A percentile compares a stretch with the other conserved stretches of the same genome.
Evolutionary conservation across 257 asterid genomes (phyloP).

Genomic region (Penstemon newberryi): DNA sequence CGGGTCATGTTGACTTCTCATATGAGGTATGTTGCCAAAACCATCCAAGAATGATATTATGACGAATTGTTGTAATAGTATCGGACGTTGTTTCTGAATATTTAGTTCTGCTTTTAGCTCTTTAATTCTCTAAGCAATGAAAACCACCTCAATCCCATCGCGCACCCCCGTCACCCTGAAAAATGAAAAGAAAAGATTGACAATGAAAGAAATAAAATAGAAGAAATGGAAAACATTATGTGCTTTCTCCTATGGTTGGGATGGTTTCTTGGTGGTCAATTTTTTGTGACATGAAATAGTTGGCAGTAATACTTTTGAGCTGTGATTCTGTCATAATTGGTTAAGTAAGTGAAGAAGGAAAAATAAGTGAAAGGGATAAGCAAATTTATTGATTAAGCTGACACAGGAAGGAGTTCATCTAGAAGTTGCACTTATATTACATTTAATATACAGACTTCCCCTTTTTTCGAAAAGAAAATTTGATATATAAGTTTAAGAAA

Average conservation of each 20-base stretch:
- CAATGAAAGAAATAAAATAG: not conserved
- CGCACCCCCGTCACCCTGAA: not conserved
- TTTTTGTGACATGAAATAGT: slow-evolving; percentile 8
- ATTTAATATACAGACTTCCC: slow-evolving; percentile 13
- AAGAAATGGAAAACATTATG: not conserved
- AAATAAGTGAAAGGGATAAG: not conserved
- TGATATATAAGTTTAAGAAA: too few relatives aligned
- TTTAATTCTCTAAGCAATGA: slow-evolving; percentile 16
- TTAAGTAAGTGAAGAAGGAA: not conserved
- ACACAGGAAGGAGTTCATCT: slow-evolving; percentile 2
- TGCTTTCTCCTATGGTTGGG: slow-evolving; percentile 14
- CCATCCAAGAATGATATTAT: slow-evolving; percentile 5
- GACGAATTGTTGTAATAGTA: not conserved
- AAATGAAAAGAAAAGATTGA: slow-evolving; percentile 1
- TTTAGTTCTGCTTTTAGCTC: slow-evolving; percentile 10
- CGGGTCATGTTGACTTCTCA: slow-evolving; percentile 99
- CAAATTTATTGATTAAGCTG: slow-evolving; percentile 1
- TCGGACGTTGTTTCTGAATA: slow-evolving; percentile 3
- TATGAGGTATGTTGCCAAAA: slow-evolving; percentile 70
- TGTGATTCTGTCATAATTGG: slow-evolving; percentile 12
- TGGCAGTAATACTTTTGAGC: slow-evolving; percentile 12
- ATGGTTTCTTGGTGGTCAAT: slow-evolving; percentile 19
- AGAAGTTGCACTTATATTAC: not conserved
- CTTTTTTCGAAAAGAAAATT: not conserved
- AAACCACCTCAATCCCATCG: not conserved